Base-by-base conservation (phyloP, 129 eudicot genomes). In the Pseudognaphalium luteoalbum region DNA sequence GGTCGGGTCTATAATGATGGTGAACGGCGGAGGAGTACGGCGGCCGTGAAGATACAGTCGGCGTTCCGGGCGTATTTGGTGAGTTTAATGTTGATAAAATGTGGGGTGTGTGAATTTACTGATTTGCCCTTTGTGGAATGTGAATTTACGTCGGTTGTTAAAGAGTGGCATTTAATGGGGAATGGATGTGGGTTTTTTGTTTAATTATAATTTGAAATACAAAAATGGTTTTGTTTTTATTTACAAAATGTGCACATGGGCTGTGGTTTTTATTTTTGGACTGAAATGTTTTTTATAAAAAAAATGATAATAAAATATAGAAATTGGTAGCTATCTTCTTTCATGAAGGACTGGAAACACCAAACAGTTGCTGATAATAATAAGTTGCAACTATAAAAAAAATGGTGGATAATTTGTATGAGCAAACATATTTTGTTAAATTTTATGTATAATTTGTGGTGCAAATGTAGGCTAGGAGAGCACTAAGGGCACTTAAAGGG, bases 51-150 rank as follows among this genome's bases (percentile, higher is more conserved):
- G 86, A 87, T 94, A 79, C 99, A 94, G 89, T 87, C 97, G 65
- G 92, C 94, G 41, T 91, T 94, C 76, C 86, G 99, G 69, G 96
- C 96, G 29, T 94, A 94, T 66, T 77, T 94, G 96, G 99, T 94
- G 47, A 73, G 93, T 16, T 17, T 3, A 17, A 16, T 54, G 8
- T 17, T 54, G 21, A 16, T 17, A 20, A 20, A 25, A 5, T 69
- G 22, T 29, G 11, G 11, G 5, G 1, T 59, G 58, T 22, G 8
- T 51, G 56, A 30, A 51, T 68, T 83, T 58, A 80, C 80, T 50
- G 1, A 2, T 7, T 4, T 33, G 10, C 76, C 84, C 84, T 44
- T 76, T 41, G 15, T n/a, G 51, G 51, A 2, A 44, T 59, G 72
- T 69, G 66, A 42, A 22, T 42, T 47, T 78, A 70, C 82, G 77